Evolutionary conservation across 768 basidiomycete species (phyloP).

Genomic region (Lyophyllum atratum): DNA sequence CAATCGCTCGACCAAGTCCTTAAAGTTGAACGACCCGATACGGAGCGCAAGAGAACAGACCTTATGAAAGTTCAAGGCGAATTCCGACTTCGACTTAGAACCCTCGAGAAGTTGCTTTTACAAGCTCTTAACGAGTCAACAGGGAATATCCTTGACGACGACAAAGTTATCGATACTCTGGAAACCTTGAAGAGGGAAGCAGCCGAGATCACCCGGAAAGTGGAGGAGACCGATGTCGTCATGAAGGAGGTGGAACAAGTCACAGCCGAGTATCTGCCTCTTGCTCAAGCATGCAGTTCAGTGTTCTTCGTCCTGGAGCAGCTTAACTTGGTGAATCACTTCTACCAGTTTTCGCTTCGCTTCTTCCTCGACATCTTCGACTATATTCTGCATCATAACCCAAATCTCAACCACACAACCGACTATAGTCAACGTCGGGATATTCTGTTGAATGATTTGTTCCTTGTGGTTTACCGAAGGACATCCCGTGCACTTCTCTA

Average conservation of each 20-base stretch:
- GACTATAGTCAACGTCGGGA: conserved; percentile 75
- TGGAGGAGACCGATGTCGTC: conserved; percentile 93
- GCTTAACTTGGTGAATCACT: conserved; percentile 91
- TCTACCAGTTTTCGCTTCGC: conserved; percentile 96
- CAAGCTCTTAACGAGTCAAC: conserved; percentile 96
- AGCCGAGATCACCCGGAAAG: conserved; percentile 92
- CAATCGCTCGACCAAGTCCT: conserved; percentile 97
- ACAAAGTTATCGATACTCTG: conserved; percentile 95
- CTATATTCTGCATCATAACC: conserved; percentile 89
- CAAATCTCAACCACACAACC: conserved; percentile 77
- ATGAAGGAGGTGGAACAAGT: conserved; percentile 98
- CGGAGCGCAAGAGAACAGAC: conserved; percentile 93
- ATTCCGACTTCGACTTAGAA: conserved; percentile 89
- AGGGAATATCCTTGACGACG: conserved; percentile 97
- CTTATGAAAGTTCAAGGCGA: conserved; percentile 98
- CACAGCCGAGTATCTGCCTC: conserved; percentile 89
- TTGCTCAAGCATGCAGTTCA: conserved; percentile 95
- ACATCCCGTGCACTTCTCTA: conserved; percentile 91
- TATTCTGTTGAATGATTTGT: conserved; percentile 85
- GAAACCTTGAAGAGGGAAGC: conserved; percentile 97
- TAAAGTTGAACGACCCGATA: conserved; percentile 95
- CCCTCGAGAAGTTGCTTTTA: conserved; percentile 88
- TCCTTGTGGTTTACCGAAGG: conserved; percentile 84
- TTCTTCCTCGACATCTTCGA: conserved; percentile 99
- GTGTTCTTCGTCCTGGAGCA: conserved; percentile 98